Conservation (phyloP, 805 yeast species). For the Zygotorulaspora florentina region DNA sequence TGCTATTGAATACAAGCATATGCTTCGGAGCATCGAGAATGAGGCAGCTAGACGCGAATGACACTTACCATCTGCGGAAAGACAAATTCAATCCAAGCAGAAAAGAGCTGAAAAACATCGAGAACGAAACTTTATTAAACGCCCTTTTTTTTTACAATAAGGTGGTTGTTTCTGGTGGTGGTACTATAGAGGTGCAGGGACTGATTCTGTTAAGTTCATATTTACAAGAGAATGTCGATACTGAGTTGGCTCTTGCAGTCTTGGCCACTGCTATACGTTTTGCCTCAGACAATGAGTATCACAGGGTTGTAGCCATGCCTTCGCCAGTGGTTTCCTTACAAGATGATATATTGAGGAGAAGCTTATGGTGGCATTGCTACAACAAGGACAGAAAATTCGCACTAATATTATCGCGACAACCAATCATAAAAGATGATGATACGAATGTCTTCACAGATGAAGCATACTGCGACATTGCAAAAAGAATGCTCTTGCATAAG, state of each 20-base stretch:
- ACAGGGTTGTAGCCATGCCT: conserved; percentile 30
- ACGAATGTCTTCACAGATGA: conserved; percentile 24
- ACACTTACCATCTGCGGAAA: conserved; percentile 19
- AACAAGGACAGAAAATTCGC: conserved; percentile 23
- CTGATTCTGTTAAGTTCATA: conserved; percentile 43
- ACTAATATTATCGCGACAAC: conserved; percentile 21
- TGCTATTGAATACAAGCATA: conserved; percentile 24
- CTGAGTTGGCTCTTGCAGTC: conserved; percentile 42
- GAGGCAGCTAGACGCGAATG: conserved; percentile 12
- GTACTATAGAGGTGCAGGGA: conserved; percentile 48
- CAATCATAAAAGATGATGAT: conserved; percentile 21
- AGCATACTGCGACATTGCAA: conserved; percentile 19
- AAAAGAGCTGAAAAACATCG: conserved; percentile 27
- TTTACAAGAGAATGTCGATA: conserved; percentile 36
- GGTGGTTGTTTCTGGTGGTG: conserved; percentile 47
- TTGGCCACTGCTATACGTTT: conserved; percentile 46
- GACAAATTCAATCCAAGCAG: conserved; percentile 21
- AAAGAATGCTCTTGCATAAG: conserved; percentile 9
- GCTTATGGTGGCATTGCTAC: conserved; percentile 47
- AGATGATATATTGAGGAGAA: conserved; percentile 39
- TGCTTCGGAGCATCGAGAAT: conserved; percentile 23
- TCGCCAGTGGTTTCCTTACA: conserved; percentile 32
- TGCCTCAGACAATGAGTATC: conserved; percentile 53
- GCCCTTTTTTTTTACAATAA: conserved; percentile 52
- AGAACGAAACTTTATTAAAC: conserved; percentile 35